Conservation (phyloP, 106 monocot species). For the Allium fistulosum region DNA sequence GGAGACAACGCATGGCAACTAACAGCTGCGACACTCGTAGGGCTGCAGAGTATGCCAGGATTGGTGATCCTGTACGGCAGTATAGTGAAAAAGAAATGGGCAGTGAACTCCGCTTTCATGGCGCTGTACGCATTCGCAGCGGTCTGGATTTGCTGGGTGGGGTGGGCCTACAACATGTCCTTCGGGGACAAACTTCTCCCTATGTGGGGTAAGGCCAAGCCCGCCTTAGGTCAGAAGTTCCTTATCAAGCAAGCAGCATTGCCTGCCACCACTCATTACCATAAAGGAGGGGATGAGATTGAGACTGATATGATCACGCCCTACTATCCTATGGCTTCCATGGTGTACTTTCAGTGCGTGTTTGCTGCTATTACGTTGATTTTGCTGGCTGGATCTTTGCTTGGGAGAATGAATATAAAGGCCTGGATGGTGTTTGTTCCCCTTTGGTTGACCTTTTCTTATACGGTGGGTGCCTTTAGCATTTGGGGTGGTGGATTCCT, state of each 20-base stretch:
- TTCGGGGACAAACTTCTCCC: conserved; percentile 40
- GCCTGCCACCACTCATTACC: conserved; percentile 28
- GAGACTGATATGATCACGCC: conserved; percentile 28
- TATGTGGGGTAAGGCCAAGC: conserved; percentile 31
- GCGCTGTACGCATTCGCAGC: conserved; percentile 50
- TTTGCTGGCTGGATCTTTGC: conserved; percentile 39
- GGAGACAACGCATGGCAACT: conserved; percentile 29
- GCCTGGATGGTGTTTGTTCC: conserved; percentile 65
- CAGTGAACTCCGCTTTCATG: conserved; percentile 53
- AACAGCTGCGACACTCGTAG: conserved; percentile 21
- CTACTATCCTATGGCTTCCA: conserved; percentile 47
- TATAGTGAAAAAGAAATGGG: conserved; percentile 45
- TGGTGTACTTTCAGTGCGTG: conserved; percentile 58
- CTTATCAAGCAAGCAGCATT: conserved; percentile 18
- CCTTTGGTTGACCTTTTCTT: conserved; percentile 44
- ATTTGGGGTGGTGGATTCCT: conserved; percentile 33
- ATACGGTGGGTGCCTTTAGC: conserved; percentile 26
- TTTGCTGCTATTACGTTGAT: conserved; percentile 55
- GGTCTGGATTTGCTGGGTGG: conserved; percentile 30
- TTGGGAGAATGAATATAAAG: conserved; percentile 47
- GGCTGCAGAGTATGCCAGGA: conserved; percentile 39
- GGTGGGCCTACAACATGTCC: conserved; percentile 37
- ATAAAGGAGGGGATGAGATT: conserved; percentile 10
- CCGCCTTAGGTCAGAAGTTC: conserved; percentile 30
- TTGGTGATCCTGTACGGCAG: conserved; percentile 39